Evolutionary conservation across 2,329 filamentous ascomycete species (phyloP).

Genomic region (Emmonsiellopsis sp.): DNA sequence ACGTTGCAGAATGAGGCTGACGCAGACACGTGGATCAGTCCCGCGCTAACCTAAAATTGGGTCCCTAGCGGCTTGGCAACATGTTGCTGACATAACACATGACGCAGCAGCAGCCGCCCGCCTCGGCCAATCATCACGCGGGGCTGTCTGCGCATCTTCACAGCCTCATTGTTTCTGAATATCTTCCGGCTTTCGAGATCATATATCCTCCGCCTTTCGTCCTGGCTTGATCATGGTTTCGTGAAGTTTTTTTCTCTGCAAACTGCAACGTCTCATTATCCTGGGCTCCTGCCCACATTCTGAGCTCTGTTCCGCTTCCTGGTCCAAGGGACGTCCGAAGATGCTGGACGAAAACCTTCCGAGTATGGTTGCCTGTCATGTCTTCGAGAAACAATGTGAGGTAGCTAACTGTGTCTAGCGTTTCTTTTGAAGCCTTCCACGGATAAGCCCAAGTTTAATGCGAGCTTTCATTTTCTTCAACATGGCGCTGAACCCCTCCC

Average conservation of each 20-base stretch:
- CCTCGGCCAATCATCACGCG: neutral
- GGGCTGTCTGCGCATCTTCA: neutral
- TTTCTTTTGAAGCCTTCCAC: conserved; percentile 51
- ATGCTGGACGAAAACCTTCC: conserved; percentile 97
- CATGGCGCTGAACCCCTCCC: conserved; percentile 72
- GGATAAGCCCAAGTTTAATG: conserved; percentile 33
- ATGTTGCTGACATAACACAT: neutral
- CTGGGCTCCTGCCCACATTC: neutral
- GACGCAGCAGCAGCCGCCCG: neutral
- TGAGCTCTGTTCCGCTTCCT: neutral
- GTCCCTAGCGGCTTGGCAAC: neutral
- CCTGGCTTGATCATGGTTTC: neutral
- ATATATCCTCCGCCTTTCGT: neutral
- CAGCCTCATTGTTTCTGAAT: neutral
- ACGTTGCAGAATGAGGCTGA: neutral
- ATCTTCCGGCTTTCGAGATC: neutral
- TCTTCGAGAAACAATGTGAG: conserved; percentile 5
- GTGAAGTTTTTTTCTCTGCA: neutral
- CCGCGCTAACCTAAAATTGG: neutral
- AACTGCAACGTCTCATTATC: neutral
- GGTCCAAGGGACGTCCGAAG: conserved; percentile 8
- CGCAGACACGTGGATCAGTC: neutral
- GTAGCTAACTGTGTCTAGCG: conserved; percentile 28
- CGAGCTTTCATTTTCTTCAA: conserved; percentile 44
- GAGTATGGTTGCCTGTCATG: conserved; percentile 34